Percentiles rank a stretch among this genome's conserved stretches.
Evolutionary conservation across 768 basidiomycete species (phyloP).

Genomic region (Kwoniella pini): DNA sequence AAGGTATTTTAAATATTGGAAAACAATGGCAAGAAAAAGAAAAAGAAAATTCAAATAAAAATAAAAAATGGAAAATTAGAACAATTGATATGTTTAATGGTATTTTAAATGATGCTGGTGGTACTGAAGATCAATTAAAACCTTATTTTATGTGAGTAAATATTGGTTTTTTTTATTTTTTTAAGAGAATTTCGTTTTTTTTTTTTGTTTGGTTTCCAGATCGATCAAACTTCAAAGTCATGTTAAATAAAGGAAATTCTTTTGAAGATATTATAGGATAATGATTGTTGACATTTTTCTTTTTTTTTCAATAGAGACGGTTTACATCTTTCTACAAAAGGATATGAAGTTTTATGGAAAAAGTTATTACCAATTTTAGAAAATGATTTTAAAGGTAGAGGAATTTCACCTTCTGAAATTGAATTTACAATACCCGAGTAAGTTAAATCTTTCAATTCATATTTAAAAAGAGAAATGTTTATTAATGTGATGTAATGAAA

Average conservation of each 20-base stretch:
- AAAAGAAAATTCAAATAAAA: too few species aligned
- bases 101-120: not conserved
- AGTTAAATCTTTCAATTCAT: not conserved
- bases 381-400: constrained; percentile 3
- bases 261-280: too few species aligned
- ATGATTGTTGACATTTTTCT: not conserved
- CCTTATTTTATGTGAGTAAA: constrained; percentile 4
- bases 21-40: constrained; percentile 1
- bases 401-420: not conserved
- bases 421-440: constrained; percentile 9
- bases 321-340: constrained; percentile 2
- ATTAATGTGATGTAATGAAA: too few species aligned
- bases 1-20: constrained; percentile 1
- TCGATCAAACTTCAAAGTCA: too few species aligned
- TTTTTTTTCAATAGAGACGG: not conserved
- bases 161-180: too few species aligned
- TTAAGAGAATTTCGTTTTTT: too few species aligned
- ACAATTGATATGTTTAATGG: constrained; percentile 7
- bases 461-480: too few species aligned
- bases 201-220: too few species aligned
- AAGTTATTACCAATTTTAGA: not conserved
- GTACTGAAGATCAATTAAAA: not conserved
- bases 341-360: not conserved
- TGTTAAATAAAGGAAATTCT: too few species aligned
- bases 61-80: not conserved